These are phyloP conservation scores for Stropharia rugosoannulata DNA, from an alignment of 768 basidiomycete genomes.

Conservation along the genomic window DNA sequence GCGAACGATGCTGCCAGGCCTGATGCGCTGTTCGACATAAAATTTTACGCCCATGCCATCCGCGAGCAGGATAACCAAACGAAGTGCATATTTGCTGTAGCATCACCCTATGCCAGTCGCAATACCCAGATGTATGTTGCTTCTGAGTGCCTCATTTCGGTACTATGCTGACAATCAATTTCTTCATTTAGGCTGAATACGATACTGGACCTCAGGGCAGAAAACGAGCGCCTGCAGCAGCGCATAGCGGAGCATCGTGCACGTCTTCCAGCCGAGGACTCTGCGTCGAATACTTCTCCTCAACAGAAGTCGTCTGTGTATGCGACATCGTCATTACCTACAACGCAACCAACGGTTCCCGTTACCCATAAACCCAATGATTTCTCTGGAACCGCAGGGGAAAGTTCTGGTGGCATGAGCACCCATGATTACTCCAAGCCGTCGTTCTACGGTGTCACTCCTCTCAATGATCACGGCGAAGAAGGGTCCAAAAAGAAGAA, in stretches of 20 bases:
- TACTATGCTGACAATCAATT: background rate
- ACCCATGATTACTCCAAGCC: conserved; percentile 8
- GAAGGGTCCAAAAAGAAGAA: conserved; percentile 64
- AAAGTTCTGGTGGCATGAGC: background rate
- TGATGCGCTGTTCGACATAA: conserved; percentile 69
- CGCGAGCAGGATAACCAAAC: conserved; percentile 34
- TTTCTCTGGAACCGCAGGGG: background rate
- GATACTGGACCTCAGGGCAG: conserved; percentile 81
- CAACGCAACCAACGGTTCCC: conserved; percentile 3
- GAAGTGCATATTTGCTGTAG: conserved; percentile 72
- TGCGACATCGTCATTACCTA: conserved; percentile 31
- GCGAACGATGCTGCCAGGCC: conserved; percentile 22
- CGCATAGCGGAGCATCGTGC: conserved; percentile 46
- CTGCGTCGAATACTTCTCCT: conserved; percentile 21
- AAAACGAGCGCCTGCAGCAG: conserved; percentile 78
- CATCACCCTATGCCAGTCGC: conserved; percentile 75
- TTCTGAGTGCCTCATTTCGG: background rate
- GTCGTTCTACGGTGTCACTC: conserved; percentile 12
- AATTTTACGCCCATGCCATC: conserved; percentile 58
- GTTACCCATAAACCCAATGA: background rate
- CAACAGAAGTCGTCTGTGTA: conserved; percentile 30
- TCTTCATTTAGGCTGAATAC: conserved; percentile 54
- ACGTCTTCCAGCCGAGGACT: conserved; percentile 23
- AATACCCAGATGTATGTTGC: conserved; percentile 61
- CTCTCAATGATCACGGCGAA: conserved; percentile 44